phyloP scores from a whole-genome alignment of 148 eudicot genomes.

The Cornus florida region DNA sequence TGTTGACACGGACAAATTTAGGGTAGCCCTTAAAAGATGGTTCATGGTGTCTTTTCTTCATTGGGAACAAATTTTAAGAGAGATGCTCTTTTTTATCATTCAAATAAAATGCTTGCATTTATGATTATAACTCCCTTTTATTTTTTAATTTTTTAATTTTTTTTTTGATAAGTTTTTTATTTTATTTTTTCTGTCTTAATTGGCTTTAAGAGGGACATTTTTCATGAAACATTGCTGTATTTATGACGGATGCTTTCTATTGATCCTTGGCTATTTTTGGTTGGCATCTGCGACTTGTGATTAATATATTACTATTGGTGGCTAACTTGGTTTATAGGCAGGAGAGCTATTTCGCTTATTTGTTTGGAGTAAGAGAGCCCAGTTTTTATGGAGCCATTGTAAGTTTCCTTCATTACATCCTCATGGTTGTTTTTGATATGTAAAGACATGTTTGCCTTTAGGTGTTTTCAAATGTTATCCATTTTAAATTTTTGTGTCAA shows the following conservation, averaged over 20 bases:
- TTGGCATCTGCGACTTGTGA: not conserved
- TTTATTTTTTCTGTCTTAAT: too few relatives aligned
- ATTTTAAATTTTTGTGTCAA: not conserved
- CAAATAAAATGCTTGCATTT: too few relatives aligned
- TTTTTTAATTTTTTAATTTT: too few relatives aligned
- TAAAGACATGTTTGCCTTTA: not conserved
- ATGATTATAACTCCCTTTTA: too few relatives aligned
- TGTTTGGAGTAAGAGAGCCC: constrained; percentile 96
- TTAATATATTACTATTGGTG: constrained; percentile 15
- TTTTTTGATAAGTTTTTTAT: too few relatives aligned
- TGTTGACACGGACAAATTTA: not conserved
- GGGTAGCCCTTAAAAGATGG: not conserved
- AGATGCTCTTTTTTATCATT: too few relatives aligned
- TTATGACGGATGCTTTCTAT: not conserved
- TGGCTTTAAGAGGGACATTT: not conserved
- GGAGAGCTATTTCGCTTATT: constrained; percentile 98
- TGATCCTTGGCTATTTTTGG: not conserved
- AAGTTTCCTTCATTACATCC: constrained; percentile 35
- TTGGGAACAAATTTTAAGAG: too few relatives aligned
- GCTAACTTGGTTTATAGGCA: constrained; percentile 52
- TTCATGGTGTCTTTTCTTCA: too few relatives aligned
- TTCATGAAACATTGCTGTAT: not conserved
- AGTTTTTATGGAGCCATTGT: constrained; percentile 92
- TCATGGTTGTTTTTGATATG: not conserved
- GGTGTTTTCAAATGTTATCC: not conserved